Evolutionary conservation across 2,329 filamentous ascomycete genomes (phyloP), one percentile per base, ranked within the genome.

Genomic region (Pseudomassariella vexata): DNA sequence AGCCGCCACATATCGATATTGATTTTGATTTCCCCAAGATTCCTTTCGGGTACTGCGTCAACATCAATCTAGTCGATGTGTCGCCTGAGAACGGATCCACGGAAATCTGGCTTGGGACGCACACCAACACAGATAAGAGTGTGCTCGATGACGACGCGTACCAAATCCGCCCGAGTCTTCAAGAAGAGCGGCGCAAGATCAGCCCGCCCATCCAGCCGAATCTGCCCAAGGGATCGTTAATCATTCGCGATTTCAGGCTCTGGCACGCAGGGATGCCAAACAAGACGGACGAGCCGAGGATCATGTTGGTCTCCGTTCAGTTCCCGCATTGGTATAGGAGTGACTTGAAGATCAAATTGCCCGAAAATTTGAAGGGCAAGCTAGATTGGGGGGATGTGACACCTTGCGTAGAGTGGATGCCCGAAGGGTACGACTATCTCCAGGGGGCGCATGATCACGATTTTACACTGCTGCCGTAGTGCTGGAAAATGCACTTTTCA

Each of bases 251-350:
- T 39, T 47, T 70, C 29, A 50, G 65, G 4, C 50, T 71, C 19
- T 70, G 65, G 65, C 66, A 70, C 50, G 65, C 63, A 6, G 65
- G 66, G 1, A 66, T 62, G 54, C 63, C 66, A n/a, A 71, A 70
- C 46, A 40, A 47, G 24, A 57, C 55, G 2, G 38, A 55, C 10
- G 51, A 60, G 3, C 57, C 60, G 14, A 50, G 66, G 23, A 58
- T 70, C 14, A 70, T 70, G 66, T 53, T 49, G 8, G 54, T 51
- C 17, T 49, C 52, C 30, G 50, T 60, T 9, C 48, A 56, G 36
- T 63, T 62, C 44, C 52, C 62, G 4, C 43, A 41, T 11, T 66
- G 61, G 55, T 59, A 56, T 28, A 36, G 55, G 19, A 57, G 49
- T 37, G 41, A 52, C 5, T 45, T 57, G 37, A 47, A 42, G 29